Conservation (phyloP, 108 stramenopile genomes). For the Pelagomonas calceolata region DNA sequence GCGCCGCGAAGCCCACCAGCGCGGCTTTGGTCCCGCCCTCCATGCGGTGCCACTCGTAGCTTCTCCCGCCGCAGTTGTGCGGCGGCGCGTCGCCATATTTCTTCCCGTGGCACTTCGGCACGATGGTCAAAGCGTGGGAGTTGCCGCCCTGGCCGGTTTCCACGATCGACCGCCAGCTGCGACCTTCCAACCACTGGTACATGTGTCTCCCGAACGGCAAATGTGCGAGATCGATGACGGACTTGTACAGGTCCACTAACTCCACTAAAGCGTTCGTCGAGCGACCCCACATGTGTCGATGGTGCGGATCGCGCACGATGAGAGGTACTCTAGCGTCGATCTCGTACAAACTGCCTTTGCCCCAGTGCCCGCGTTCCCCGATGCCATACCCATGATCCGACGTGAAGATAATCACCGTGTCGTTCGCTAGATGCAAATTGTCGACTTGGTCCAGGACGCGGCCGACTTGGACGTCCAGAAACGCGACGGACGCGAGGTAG, state of each 20-base stretch:
- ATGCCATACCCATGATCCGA: conserved; percentile 7
- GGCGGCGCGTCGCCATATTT: neutral
- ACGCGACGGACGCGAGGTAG: conserved; percentile 4
- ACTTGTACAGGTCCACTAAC: neutral
- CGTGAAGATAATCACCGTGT: conserved; percentile 7
- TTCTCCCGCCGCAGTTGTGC: neutral
- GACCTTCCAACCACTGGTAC: neutral
- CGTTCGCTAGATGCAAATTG: neutral
- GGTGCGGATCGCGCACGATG: conserved; percentile 4
- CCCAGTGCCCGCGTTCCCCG: conserved; percentile 5
- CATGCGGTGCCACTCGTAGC: neutral
- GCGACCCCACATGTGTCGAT: neutral
- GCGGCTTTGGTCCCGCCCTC: neutral
- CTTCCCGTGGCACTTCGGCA: neutral
- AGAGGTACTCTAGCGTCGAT: conserved; percentile 4
- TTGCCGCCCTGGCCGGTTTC: neutral
- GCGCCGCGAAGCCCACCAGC: neutral
- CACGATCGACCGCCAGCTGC: neutral
- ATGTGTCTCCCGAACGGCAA: neutral
- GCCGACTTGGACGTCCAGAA: conserved; percentile 5
- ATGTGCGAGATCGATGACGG: neutral
- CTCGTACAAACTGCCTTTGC: conserved; percentile 5
- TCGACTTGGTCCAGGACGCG: neutral
- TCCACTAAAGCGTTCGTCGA: neutral
- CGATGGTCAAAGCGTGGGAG: neutral